Percentiles rank a stretch among this genome's conserved stretches.
phyloP scores from a whole-genome alignment of 225 moss, liverwort and hornwort species.

The Antitrichia curtipendula region DNA sequence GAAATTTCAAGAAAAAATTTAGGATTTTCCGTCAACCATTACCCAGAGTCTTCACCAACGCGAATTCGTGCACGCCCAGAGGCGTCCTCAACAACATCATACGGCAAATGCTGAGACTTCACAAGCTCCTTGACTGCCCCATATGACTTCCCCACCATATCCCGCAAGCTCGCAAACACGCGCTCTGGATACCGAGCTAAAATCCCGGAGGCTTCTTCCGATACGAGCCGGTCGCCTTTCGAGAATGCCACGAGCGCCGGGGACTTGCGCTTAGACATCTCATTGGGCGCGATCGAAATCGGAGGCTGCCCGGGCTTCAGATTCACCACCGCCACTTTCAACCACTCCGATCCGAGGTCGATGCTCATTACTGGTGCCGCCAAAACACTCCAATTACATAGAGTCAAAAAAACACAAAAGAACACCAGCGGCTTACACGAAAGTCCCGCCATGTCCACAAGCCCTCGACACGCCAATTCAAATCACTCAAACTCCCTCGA shows the following conservation, averaged over 20 bases:
- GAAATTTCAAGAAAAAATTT: not conserved
- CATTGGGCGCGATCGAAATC: conserved; percentile 86
- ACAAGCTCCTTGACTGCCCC: conserved; percentile 51
- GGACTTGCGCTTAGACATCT: conserved; percentile 98
- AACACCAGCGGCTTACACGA: not conserved
- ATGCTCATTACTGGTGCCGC: conserved; percentile 75
- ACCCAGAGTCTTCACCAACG: conserved; percentile 32
- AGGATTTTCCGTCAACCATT: not conserved
- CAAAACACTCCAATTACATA: not conserved
- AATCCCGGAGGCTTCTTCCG: conserved; percentile 84
- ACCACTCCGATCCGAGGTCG: conserved; percentile 94
- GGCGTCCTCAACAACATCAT: conserved; percentile 57
- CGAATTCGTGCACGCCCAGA: conserved; percentile 64
- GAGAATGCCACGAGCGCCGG: conserved; percentile 84
- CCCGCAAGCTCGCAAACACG: conserved; percentile 70
- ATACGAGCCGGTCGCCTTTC: conserved; percentile 74
- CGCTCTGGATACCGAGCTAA: conserved; percentile 84
- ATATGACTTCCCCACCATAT: conserved; percentile 74
- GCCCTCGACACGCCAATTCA: not conserved
- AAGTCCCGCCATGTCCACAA: conserved; percentile 3
- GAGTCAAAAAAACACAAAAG: not conserved
- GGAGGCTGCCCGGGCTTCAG: conserved; percentile 87
- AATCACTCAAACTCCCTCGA: not conserved
- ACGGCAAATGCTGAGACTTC: conserved; percentile 58
- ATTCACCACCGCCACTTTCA: conserved; percentile 97